Base-by-base conservation (phyloP, 306 rosid species). In the Astragalus membranaceus region DNA sequence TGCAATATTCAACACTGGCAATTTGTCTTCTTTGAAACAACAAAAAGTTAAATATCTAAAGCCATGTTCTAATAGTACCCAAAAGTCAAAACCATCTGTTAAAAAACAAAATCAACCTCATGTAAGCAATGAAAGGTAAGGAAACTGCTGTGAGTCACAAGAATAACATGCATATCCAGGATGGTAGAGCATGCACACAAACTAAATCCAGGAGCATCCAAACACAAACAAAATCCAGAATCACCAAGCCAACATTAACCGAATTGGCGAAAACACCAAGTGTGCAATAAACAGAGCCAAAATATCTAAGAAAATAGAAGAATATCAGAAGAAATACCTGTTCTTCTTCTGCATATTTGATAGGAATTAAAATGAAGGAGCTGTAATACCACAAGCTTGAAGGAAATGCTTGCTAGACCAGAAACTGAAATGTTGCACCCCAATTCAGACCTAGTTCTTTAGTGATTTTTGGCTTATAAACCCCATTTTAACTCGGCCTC, bases 401-500 rank as follows among this genome's bases (percentile, higher is more conserved):
- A 62, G 47, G 36, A 33, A 39, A 53, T 64, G 11, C 29, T 17
- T 54, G 33, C 0, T 5, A 75, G 36, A 49, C 26, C 11, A 41
- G 39, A 64, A 15, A 37, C 16, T 37, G 64, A 11, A 42, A 51
- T 4, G 26, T 0, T 0, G 12, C 61, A 43, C 5, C 46, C 72
- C 33, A 77, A 54, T 49, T 55, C 55, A 56, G 54, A 64, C 52
- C 64, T 47, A 80, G 15, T 64, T 30, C 69, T 49, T 70, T 3
- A 54, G 69, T 62, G 84, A 52, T 54, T 81, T 81, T 82, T 60
- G 83, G 60, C 56, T 76, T 20, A 8, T 49, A 53, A 78, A 83
- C 2, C 87, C 79, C 65, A 75, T 44, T 78, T 72, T 92, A 11
- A 81, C 79, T 51, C 73, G 80, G 56, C 83, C 74, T 72, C 72